Percentiles rank a stretch among this genome's conserved stretches.
phyloP scores from a whole-genome alignment of 768 basidiomycete genomes.

The Russula brevipes region DNA sequence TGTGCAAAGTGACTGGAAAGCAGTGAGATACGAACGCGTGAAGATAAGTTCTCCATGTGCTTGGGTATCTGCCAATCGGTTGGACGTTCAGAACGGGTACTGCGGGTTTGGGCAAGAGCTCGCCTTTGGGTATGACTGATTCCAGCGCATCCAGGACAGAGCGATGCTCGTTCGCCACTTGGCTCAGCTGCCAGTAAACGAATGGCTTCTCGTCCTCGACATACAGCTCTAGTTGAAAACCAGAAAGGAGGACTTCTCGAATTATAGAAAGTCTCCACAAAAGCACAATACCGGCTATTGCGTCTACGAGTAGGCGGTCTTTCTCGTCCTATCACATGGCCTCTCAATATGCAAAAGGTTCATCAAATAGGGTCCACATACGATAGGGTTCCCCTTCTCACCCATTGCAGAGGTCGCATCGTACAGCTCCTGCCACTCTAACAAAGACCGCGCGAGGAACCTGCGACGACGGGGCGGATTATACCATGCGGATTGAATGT shows the following conservation, averaged over 20 bases:
- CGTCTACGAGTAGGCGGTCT: slow-evolving; percentile 14
- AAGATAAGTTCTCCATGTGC: slow-evolving; percentile 12
- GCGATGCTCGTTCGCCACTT: slow-evolving; percentile 54
- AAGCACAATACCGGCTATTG: slow-evolving; percentile 45
- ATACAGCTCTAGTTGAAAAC: slow-evolving; percentile 74
- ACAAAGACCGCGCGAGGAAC: slow-evolving; percentile 54
- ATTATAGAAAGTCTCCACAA: slow-evolving; percentile 57
- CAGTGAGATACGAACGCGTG: slow-evolving; percentile 12
- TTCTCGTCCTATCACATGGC: slow-evolving; percentile 19
- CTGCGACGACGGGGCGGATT: slow-evolving; percentile 67
- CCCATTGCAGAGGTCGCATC: slow-evolving; percentile 37
- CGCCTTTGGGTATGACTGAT: slow-evolving; percentile 38
- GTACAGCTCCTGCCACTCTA: slow-evolving; percentile 65
- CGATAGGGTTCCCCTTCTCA: slow-evolving; percentile 23
- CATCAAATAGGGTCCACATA: slow-evolving; percentile 17
- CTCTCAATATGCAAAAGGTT: neutral
- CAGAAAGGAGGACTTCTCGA: slow-evolving; percentile 66
- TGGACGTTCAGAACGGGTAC: neutral
- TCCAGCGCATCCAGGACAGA: slow-evolving; percentile 47
- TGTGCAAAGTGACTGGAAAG: slow-evolving; percentile 41
- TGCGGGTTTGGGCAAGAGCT: neutral
- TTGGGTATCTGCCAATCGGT: slow-evolving; percentile 5
- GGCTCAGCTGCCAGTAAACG: slow-evolving; percentile 69
- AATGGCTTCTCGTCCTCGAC: slow-evolving; percentile 60
- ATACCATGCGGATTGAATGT: slow-evolving; percentile 57